Evolutionary conservation across 257 asterid species (phyloP).

Genomic region (Cruciata laevipes): DNA sequence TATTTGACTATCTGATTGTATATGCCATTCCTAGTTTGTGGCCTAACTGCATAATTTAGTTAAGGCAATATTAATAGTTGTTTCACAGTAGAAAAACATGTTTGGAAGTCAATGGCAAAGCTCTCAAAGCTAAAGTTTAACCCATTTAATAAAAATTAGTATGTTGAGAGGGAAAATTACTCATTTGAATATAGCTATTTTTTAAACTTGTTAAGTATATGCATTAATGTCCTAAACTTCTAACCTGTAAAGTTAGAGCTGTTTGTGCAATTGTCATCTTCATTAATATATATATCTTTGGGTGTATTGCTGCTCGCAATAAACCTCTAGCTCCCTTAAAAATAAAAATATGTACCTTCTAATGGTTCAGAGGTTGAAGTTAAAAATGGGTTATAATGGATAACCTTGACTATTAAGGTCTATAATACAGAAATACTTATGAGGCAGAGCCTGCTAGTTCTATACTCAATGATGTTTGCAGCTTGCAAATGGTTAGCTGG

Average conservation of each 20-base stretch:
- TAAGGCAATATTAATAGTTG: not conserved
- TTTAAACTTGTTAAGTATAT: not conserved
- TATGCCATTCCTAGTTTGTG: not conserved
- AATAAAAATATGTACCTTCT: not conserved
- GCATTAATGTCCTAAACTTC: not conserved
- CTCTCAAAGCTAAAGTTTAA: not conserved
- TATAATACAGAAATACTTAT: not conserved
- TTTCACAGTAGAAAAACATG: not conserved
- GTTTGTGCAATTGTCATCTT: not conserved
- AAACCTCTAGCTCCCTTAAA: not conserved
- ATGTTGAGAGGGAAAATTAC: not conserved
- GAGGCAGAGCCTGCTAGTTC: not conserved
- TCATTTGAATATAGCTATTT: not conserved
- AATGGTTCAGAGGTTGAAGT: not conserved
- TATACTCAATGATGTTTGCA: not conserved
- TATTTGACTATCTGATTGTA: conserved; percentile 14
- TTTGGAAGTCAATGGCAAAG: not conserved
- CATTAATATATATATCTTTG: not conserved
- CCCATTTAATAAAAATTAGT: not conserved
- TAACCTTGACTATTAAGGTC: not conserved
- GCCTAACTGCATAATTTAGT: not conserved
- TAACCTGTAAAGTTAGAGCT: not conserved
- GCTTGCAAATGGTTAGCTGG: not conserved
- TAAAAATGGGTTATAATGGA: not conserved
- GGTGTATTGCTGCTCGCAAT: not conserved